Base-by-base conservation (phyloP, 1,284 basidiomycete species). In the Irpex rosettiformis region DNA sequence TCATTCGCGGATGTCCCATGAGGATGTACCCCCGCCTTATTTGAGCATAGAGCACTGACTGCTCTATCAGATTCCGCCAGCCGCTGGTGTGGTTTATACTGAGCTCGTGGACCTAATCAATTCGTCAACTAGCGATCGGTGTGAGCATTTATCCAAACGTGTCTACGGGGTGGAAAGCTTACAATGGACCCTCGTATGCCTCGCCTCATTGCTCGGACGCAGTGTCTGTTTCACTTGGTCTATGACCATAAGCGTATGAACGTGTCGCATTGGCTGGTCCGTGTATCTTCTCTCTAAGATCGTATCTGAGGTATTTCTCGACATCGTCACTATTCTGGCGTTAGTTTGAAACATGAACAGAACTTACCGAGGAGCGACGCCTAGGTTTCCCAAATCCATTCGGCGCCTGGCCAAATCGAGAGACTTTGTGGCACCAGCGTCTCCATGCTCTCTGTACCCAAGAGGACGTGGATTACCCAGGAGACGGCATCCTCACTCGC, bases 381-480 rank as follows among this genome's bases (percentile, higher is more conserved):
- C 21, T 21, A 16, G 7, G 21, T 45, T 45, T 45, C 11, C 42
- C 42, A 45, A 45, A n/a, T 21, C 13, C 21, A 45, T 21, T 10
- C 21, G 6, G 42, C 42, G 42, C 42, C 42, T 45, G 42, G 42
- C 42, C 30, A 45, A 16, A 45, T 21, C 42, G 21, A 25, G 24
- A 49, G 21, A 28, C 48, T 49, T 49, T 49, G 48, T 49, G 48
- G 48, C 48, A 27, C 48, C 48, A 28, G 48, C 24, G 48, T 21
- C 16, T 18, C 16, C 42, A 45, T 16, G 5, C 7, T 22, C 11
- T 49, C 5, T 28, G 11, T 10, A 49, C 48, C 8, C 48, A 49
- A 25, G 21, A 13, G 48, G 48, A 10, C 24, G 27, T 24, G 11
- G 11, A 11, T 8, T 49, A 24, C 48, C 48, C 48, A 49, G 48